phyloP scores from a whole-genome alignment of 2,329 filamentous ascomycete genomes.

The Claviceps maximensis region DNA sequence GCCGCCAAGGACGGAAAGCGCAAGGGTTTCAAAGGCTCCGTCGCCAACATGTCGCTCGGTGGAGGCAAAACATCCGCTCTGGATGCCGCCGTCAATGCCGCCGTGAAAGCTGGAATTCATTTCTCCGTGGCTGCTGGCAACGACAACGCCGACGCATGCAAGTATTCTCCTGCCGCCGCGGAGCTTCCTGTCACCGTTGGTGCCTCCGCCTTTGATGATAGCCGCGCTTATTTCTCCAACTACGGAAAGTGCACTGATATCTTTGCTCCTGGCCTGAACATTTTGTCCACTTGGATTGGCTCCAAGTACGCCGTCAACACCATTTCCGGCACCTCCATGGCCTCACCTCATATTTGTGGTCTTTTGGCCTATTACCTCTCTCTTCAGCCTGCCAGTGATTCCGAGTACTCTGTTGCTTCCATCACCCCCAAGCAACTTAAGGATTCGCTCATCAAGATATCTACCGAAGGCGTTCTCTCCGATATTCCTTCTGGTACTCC shows the following conservation, averaged over 20 bases:
- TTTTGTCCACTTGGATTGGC: constrained; percentile 96
- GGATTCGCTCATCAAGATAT: constrained; percentile 70
- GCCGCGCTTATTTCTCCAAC: constrained; percentile 99
- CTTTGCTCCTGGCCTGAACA: constrained; percentile 94
- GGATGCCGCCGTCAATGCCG: constrained; percentile 86
- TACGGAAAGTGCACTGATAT: constrained; percentile 99
- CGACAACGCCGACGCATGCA: constrained; percentile 97
- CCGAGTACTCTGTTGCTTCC: constrained; percentile 75
- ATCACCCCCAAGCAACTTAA: constrained; percentile 94
- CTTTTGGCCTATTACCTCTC: constrained; percentile 97
- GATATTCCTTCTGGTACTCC: constrained; percentile 77
- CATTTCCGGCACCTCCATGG: constrained; percentile 99
- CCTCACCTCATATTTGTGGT: constrained; percentile 91
- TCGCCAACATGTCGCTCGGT: constrained; percentile 98
- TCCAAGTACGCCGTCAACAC: constrained; percentile 94
- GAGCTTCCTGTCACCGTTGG: constrained; percentile 89
- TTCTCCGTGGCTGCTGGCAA: constrained; percentile 98
- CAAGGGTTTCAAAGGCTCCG: constrained; percentile 97
- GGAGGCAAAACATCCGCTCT: constrained; percentile 92
- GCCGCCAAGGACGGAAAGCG: constrained; percentile 74
- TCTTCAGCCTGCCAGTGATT: constrained; percentile 80
- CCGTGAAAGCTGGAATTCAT: constrained; percentile 82
- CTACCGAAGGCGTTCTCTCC: constrained; percentile 62
- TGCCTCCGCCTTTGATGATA: constrained; percentile 83
- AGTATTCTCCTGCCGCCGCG: constrained; percentile 94